Percentiles rank a stretch among this genome's conserved stretches.
phyloP scores from a whole-genome alignment of 2,329 filamentous ascomycete species.

The Hypocreales sp. region DNA sequence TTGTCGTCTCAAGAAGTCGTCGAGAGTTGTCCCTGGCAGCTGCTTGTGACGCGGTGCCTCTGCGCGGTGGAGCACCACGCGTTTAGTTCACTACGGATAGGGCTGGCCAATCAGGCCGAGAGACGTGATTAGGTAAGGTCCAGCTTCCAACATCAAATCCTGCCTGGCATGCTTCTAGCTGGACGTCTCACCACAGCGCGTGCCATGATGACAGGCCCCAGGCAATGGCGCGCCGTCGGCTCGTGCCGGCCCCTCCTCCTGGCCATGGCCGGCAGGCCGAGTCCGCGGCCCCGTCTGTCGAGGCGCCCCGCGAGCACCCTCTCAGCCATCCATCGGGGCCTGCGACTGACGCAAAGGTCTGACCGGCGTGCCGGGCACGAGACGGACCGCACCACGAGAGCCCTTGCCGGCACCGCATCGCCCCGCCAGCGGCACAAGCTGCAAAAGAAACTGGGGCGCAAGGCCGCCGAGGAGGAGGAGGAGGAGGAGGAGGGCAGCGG shows the following conservation, averaged over 20 bases:
- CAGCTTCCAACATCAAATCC: too few species aligned
- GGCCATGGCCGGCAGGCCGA: too few species aligned
- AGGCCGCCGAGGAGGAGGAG: constrained; percentile 17
- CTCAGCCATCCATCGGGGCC: constrained; percentile 53
- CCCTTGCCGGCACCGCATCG: constrained; percentile 13
- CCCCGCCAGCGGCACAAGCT: constrained; percentile 24
- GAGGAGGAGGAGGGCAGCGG: constrained; percentile 15
- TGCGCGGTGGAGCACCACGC: background rate
- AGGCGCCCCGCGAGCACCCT: constrained; percentile 23
- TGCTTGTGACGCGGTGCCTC: too few species aligned
- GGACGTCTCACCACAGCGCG: too few species aligned
- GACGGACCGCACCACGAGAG: constrained; percentile 10
- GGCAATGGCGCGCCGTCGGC: too few species aligned
- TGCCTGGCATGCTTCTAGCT: too few species aligned
- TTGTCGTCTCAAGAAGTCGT: background rate
- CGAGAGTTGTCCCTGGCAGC: background rate
- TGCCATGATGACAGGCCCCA: too few species aligned
- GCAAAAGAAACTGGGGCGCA: constrained; percentile 35
- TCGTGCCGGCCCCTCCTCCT: too few species aligned
- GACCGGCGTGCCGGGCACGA: constrained; percentile 2
- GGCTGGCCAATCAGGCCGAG: too few species aligned
- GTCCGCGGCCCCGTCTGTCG: too few species aligned
- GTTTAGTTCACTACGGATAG: too few species aligned
- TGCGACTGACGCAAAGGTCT: constrained; percentile 32
- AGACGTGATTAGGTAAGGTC: too few species aligned